Evolutionary conservation across 345 rosid species (phyloP).

Genomic region (Clausena lansium): DNA sequence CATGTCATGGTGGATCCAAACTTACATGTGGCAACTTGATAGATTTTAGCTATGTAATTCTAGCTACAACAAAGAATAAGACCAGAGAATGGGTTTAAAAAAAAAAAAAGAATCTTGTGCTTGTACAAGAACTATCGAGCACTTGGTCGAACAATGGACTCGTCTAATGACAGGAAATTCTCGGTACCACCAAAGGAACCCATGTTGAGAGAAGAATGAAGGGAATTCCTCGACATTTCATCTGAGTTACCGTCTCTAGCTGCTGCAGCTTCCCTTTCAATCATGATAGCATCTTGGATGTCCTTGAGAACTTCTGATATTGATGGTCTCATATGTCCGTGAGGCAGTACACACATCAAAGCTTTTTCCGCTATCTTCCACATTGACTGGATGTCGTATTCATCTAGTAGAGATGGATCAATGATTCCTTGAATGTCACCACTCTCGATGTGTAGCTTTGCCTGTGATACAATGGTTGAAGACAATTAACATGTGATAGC

Average conservation of each 20-base stretch:
- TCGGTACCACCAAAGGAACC: constrained; percentile 52
- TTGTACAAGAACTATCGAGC: constrained; percentile 52
- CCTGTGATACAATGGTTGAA: constrained; percentile 37
- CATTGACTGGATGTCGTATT: constrained; percentile 89
- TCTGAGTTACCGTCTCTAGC: constrained; percentile 70
- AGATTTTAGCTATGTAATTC: constrained; percentile 7
- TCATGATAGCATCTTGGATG: constrained; percentile 81
- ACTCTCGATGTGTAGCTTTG: constrained; percentile 88
- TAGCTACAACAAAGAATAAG: constrained; percentile 19
- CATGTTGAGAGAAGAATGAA: constrained; percentile 62
- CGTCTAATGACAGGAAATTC: constrained; percentile 57
- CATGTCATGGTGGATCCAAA: neutral
- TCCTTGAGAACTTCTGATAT: constrained; percentile 95
- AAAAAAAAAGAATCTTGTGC: constrained; percentile 3
- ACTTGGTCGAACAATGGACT: constrained; percentile 57
- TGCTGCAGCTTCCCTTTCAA: constrained; percentile 58
- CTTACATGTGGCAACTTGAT: neutral
- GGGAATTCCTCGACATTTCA: constrained; percentile 66
- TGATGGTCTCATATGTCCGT: constrained; percentile 88
- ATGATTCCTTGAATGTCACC: constrained; percentile 92
- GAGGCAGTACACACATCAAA: constrained; percentile 82
- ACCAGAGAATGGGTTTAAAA: neutral
- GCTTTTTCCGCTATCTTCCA: constrained; percentile 99
- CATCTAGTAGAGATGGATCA: constrained; percentile 61
- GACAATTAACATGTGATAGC: neutral